Conservation (phyloP, 129 eudicot species). For the Logfia minima region DNA sequence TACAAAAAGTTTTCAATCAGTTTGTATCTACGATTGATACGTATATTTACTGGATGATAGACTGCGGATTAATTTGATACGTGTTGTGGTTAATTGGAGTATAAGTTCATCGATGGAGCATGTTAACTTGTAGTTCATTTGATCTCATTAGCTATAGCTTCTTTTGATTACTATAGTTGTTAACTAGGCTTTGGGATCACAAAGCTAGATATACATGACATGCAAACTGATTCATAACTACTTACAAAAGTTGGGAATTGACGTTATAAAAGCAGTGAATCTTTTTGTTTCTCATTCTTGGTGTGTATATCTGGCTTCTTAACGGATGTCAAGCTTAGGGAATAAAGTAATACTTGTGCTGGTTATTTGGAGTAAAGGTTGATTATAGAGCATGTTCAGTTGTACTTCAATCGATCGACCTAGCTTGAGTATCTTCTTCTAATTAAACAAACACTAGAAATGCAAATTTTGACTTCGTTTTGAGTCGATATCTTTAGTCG, state of each 20-base stretch:
- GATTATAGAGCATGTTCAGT: neutral
- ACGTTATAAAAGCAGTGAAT: too few species aligned
- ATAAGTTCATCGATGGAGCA: neutral
- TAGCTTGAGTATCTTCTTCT: neutral
- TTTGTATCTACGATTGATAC: too few species aligned
- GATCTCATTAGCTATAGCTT: neutral
- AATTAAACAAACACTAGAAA: neutral
- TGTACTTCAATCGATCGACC: neutral
- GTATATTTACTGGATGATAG: too few species aligned
- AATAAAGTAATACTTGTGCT: neutral
- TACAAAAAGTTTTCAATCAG: too few species aligned
- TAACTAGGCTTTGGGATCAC: neutral
- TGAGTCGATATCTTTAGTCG: neutral
- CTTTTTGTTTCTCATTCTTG: neutral
- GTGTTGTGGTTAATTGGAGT: constrained; percentile 3
- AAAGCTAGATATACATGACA: neutral
- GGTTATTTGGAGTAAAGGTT: neutral
- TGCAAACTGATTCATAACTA: neutral
- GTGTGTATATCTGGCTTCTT: neutral
- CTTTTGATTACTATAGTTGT: neutral
- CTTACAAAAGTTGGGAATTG: neutral
- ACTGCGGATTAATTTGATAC: neutral
- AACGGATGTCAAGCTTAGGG: neutral
- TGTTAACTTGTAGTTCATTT: neutral
- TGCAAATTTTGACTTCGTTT: constrained; percentile 15